Conservation (phyloP, 306 rosid genomes). For the Glycine soja region DNA sequence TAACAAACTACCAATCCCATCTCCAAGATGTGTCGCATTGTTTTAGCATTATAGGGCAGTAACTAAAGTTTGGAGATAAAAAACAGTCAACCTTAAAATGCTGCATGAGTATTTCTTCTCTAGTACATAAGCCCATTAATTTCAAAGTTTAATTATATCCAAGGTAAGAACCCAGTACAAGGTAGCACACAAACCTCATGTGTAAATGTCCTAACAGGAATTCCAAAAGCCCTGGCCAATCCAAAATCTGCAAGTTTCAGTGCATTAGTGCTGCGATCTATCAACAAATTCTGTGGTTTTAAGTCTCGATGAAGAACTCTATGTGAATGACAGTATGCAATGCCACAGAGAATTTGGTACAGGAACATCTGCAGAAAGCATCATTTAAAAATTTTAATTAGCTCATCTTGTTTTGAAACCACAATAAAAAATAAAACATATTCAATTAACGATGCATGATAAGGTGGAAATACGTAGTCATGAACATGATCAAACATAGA, state of each 20-base stretch:
- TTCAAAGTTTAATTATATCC: constrained; percentile 32
- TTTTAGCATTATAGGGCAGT: constrained; percentile 13
- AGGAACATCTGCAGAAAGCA: constrained; percentile 85
- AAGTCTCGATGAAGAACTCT: constrained; percentile 98
- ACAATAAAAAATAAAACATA: constrained; percentile 33
- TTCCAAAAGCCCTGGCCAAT: constrained; percentile 98
- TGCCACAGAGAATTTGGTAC: constrained; percentile 98
- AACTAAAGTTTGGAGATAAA: constrained; percentile 16
- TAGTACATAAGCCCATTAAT: constrained; percentile 13
- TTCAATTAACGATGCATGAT: constrained; percentile 25
- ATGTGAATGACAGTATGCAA: constrained; percentile 97
- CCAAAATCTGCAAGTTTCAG: constrained; percentile 99
- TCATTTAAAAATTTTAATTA: constrained; percentile 37
- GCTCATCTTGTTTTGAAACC: constrained; percentile 9
- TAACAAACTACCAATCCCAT: constrained; percentile 8
- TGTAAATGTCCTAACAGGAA: constrained; percentile 95
- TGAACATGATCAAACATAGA: constrained; percentile 8
- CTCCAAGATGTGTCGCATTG: not conserved
- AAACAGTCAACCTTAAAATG: constrained; percentile 23
- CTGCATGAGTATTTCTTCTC: constrained; percentile 19
- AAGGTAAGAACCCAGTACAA: constrained; percentile 34
- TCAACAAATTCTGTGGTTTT: constrained; percentile 94
- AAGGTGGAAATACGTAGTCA: constrained; percentile 26
- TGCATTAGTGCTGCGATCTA: constrained; percentile 83
- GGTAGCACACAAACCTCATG: constrained; percentile 74